A percentile compares a stretch with the other conserved stretches of the same genome.
Conservation (phyloP, 83 land plant species). For the Thuja plicata region DNA sequence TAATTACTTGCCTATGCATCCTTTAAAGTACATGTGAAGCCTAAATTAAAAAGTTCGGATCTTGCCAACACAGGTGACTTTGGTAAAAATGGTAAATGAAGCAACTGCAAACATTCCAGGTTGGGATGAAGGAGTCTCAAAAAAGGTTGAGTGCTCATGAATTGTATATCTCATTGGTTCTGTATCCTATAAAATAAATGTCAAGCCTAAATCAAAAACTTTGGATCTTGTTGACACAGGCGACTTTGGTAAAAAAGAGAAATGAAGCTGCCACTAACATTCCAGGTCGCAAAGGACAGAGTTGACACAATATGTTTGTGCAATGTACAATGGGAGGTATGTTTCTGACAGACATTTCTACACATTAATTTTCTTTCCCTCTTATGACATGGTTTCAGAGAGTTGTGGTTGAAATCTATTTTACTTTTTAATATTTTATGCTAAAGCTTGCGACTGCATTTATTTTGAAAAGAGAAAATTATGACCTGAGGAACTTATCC, state of each 20-base stretch:
- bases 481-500: not conserved
- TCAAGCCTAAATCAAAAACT: not conserved
- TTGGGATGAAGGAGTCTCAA: constrained; percentile 16
- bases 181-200: not conserved
- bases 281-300: constrained; percentile 39
- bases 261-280: constrained; percentile 48
- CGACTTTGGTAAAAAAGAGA: constrained; percentile 36
- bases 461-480: not conserved
- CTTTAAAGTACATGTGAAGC: not conserved
- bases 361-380: not conserved
- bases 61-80: constrained; percentile 28
- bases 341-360: not conserved
- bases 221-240: constrained; percentile 20
- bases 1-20: not conserved
- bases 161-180: not conserved
- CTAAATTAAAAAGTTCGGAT: not conserved
- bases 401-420: not conserved
- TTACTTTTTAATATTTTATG: not conserved
- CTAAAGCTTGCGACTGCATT: not conserved
- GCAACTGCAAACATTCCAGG: constrained; percentile 51
- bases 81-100: constrained; percentile 49
- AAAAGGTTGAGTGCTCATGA: not conserved
- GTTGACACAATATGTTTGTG: constrained; percentile 7
- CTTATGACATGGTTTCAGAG: not conserved
- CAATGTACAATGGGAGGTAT: not conserved